A percentile compares a stretch with the other conserved stretches of the same genome.
Evolutionary conservation across 371 early-diverging fungal species (phyloP).

Genomic region (Sporodiniella umbellata): DNA sequence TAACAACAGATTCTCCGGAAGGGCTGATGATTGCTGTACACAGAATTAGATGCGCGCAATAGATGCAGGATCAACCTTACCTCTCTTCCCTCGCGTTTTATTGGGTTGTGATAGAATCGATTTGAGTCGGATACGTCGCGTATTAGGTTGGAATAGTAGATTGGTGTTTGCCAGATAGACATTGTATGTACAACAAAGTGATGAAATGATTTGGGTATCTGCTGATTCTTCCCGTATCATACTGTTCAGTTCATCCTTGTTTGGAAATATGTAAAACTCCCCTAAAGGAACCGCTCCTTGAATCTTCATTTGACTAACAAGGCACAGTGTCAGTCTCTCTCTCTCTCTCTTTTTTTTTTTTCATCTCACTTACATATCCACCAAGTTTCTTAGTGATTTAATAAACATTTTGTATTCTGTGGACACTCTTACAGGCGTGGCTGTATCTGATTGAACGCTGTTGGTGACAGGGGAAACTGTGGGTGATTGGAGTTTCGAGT

Average conservation of each 20-base stretch:
- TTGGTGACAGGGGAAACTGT: constrained; percentile 29
- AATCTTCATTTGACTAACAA: constrained; percentile 29
- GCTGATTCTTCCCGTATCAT: background rate
- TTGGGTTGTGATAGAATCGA: constrained; percentile 18
- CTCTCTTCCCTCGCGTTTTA: constrained; percentile 19
- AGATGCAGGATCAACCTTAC: too few relatives aligned
- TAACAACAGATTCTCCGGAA: constrained; percentile 26
- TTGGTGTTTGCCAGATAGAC: constrained; percentile 39
- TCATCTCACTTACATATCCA: constrained; percentile 39
- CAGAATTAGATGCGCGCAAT: too few relatives aligned
- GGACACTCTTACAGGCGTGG: constrained; percentile 24
- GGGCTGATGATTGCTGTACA: constrained; percentile 37
- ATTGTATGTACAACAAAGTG: constrained; percentile 34
- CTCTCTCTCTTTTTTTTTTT: too few relatives aligned
- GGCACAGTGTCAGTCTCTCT: too few relatives aligned
- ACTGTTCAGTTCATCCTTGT: constrained; percentile 2
- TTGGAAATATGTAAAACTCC: constrained; percentile 37
- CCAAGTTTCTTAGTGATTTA: constrained; percentile 31
- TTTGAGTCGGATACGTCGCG: constrained; percentile 29
- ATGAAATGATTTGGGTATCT: background rate
- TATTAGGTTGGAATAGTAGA: constrained; percentile 38
- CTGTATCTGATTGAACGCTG: constrained; percentile 19
- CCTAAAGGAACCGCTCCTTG: constrained; percentile 39
- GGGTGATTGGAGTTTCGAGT: constrained; percentile 29
- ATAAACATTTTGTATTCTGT: constrained; percentile 42